Conservation (phyloP, 2,329 filamentous ascomycete genomes). For the Trematosphaeria pertusa region DNA sequence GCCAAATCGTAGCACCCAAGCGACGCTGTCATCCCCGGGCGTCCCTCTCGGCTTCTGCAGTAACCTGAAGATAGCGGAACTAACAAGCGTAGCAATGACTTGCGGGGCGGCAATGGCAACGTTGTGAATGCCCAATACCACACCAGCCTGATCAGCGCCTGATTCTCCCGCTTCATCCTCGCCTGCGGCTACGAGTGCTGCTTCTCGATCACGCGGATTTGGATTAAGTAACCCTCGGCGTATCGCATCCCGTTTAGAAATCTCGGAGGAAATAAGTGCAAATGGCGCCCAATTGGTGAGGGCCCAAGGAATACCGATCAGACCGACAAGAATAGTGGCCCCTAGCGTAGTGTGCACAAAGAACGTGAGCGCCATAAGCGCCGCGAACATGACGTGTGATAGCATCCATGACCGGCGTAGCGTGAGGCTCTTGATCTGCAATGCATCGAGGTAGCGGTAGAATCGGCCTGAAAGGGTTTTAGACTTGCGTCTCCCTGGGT, state of each 20-base stretch:
- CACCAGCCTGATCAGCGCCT: conserved; percentile 78
- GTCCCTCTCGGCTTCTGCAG: conserved; percentile 87
- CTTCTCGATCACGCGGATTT: conserved; percentile 47
- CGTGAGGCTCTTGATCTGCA: conserved; percentile 83
- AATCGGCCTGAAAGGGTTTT: conserved; percentile 33
- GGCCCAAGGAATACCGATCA: conserved; percentile 91
- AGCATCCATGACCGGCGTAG: conserved; percentile 87
- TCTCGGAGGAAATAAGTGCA: conserved; percentile 92
- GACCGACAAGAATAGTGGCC: conserved; percentile 78
- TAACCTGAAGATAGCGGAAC: conserved; percentile 81
- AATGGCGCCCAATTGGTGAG: conserved; percentile 94
- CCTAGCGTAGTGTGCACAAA: conserved; percentile 74
- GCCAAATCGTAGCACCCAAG: conserved; percentile 84
- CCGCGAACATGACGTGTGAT: conserved; percentile 82
- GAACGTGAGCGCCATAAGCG: conserved; percentile 83
- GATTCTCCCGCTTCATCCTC: conserved; percentile 63
- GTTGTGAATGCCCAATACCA: conserved; percentile 94
- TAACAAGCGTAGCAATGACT: conserved; percentile 85
- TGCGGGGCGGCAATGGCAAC: conserved; percentile 92
- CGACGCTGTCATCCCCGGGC: conserved; percentile 85
- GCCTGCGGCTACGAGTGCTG: conserved; percentile 48
- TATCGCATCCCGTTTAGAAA: conserved; percentile 79
- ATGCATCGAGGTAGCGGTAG: conserved; percentile 58
- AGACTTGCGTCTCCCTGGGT: conserved; percentile 22
- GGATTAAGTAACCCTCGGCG: conserved; percentile 57